These are phyloP conservation scores for Urtica urens DNA, from an alignment of 306 rosid species.

Conservation along the genomic window DNA sequence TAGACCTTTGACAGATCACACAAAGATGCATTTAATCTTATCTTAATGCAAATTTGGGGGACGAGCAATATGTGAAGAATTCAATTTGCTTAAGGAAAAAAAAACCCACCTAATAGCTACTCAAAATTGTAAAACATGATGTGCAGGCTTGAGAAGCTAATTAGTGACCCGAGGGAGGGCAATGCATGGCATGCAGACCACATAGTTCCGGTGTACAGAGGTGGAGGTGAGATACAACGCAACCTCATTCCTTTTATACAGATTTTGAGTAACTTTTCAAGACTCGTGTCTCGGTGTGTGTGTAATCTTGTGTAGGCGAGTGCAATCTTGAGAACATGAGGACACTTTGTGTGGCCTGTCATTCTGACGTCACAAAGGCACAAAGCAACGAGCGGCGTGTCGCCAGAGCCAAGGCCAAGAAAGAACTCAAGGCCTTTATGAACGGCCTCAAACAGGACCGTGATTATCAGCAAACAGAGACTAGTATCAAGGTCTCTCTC, in stretches of 20 bases:
- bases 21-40: background rate
- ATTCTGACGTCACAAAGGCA: slow-evolving; percentile 60
- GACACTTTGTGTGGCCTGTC: slow-evolving; percentile 91
- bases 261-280: background rate
- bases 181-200: slow-evolving; percentile 97
- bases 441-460: slow-evolving; percentile 24
- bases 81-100: background rate
- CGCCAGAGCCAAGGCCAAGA: slow-evolving; percentile 58
- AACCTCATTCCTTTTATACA: background rate
- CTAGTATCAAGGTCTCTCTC: slow-evolving; percentile 31
- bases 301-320: slow-evolving; percentile 42
- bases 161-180: slow-evolving; percentile 78
- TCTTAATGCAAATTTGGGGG: background rate
- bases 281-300: too few relatives aligned
- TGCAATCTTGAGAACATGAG: slow-evolving; percentile 88
- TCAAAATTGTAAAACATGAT: slow-evolving; percentile 4
- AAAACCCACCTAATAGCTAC: background rate
- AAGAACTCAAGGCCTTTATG: slow-evolving; percentile 57
- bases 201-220: slow-evolving; percentile 79
- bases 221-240: slow-evolving; percentile 57
- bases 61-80: too few relatives aligned
- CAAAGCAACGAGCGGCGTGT: slow-evolving; percentile 70
- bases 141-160: slow-evolving; percentile 72
- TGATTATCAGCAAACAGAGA: slow-evolving; percentile 12
- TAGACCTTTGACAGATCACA: background rate